These are phyloP conservation scores for Hymenoscyphus linearis DNA, from an alignment of 2,329 filamentous ascomycete species.

Conservation along the genomic window DNA sequence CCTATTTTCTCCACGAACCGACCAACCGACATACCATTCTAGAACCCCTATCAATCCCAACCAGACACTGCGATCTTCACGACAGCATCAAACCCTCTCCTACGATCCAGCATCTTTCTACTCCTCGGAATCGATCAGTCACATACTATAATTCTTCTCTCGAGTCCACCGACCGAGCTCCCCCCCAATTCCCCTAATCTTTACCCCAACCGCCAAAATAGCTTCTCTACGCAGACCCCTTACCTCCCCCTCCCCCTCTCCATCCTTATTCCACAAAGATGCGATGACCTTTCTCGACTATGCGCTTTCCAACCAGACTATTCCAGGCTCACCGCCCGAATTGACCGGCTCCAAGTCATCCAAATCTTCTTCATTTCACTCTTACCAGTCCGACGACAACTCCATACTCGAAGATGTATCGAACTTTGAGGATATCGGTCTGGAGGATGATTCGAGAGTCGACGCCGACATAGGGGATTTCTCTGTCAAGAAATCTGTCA, in stretches of 20 bases:
- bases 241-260: slow-evolving; percentile 14
- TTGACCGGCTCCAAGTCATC: slow-evolving; percentile 83
- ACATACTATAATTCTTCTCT: not conserved
- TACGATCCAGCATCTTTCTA: not conserved
- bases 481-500: slow-evolving; percentile 22
- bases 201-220: slow-evolving; percentile 28
- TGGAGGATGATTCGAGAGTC: slow-evolving; percentile 59
- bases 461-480: slow-evolving; percentile 29
- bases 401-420: slow-evolving; percentile 65
- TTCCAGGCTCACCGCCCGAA: slow-evolving; percentile 67
- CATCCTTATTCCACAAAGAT: slow-evolving; percentile 25
- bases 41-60: not conserved
- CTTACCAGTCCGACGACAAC: slow-evolving; percentile 67
- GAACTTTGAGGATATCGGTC: slow-evolving; percentile 90
- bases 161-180: not conserved
- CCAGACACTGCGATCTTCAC: not conserved
- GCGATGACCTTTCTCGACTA: slow-evolving; percentile 27
- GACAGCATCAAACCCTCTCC: not conserved
- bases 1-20: not conserved
- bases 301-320: slow-evolving; percentile 20
- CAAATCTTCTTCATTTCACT: slow-evolving; percentile 81
- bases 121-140: not conserved
- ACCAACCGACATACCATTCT: not conserved
- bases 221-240: slow-evolving; percentile 29
- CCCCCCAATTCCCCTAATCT: not conserved